Evolutionary conservation across 352 stramenopile genomes (phyloP), one percentile per base, ranked within the genome.

Genomic region (Globisporangium mamillatum): DNA sequence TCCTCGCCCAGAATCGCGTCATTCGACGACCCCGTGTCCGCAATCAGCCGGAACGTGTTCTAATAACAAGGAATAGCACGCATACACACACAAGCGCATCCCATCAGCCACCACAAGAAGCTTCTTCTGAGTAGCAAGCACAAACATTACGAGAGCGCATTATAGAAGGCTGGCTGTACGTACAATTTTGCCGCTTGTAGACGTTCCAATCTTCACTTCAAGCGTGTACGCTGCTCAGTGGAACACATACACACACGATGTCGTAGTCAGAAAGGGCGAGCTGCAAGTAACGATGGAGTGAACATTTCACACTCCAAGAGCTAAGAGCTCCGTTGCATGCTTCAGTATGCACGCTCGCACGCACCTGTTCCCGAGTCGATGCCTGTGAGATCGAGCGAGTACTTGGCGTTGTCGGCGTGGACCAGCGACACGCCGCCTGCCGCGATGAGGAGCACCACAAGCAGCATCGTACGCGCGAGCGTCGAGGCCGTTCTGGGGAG

Each of bases 21-120:
- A 54, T 93, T 95, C 10, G 86, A 91, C n/a, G 88, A 95, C 1
- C 88, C 88, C 0, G 88, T 95, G 74, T 95, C 88, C 55, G 84
- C 81, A 48, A 95, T 90, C 16, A 95, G 61, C 52, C 79, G 78
- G 60, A 92, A 95, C 4, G 76, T 77, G n/a, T 90, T 90, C 85
- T 92, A 46, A 25, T 24, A 7, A 0, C 22, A 27, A 46, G 5
- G 29, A 61, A 18, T 24, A 24, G 22, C 56, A 48, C 46, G 29
- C 52, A 29, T 10, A 46, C 56, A 48, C 34, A 44, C 52, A 29
- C 10, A 46, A 20, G 25, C 8, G 27, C 36, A 59, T 46, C 18
- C 25, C 20, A 29, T 27, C 10, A 54, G 52, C 5, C 20, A 32
- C 5, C 20, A 32, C 32, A 22, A n/a, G 10, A 24, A 58, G 6